Percentiles rank a stretch among this genome's conserved stretches.
Conservation (phyloP, 2,329 filamentous ascomycete genomes). For the Neonectria neomacrospora region DNA sequence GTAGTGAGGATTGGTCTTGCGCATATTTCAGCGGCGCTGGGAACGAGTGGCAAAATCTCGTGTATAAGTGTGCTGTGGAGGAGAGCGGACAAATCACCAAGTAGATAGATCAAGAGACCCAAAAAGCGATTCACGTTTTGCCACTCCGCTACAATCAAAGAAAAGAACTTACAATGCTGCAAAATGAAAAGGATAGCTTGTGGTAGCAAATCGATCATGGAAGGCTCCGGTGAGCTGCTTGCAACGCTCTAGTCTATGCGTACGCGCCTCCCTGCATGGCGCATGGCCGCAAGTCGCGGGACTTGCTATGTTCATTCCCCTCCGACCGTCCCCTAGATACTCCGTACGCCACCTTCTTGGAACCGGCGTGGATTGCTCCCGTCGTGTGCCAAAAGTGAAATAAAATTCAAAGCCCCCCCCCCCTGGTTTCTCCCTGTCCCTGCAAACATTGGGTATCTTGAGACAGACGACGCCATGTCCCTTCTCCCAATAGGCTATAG, state of each 20-base stretch:
- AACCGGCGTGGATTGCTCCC: slow-evolving; percentile 15
- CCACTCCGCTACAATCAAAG: background rate
- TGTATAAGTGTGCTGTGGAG: slow-evolving; percentile 24
- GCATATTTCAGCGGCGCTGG: slow-evolving; percentile 43
- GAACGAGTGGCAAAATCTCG: slow-evolving; percentile 29
- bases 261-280: background rate
- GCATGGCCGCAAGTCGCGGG: background rate
- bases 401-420: slow-evolving; percentile 19
- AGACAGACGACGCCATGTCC: slow-evolving; percentile 30
- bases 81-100: slow-evolving; percentile 26
- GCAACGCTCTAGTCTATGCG: slow-evolving; percentile 17
- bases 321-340: slow-evolving; percentile 23
- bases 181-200: background rate
- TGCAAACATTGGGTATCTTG: slow-evolving; percentile 46
- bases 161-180: background rate
- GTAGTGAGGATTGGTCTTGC: slow-evolving; percentile 33
- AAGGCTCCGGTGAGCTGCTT: background rate
- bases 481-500: slow-evolving; percentile 13
- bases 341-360: slow-evolving; percentile 37
- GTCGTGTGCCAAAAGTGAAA: slow-evolving; percentile 28
- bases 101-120: slow-evolving; percentile 17
- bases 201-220: slow-evolving; percentile 9
- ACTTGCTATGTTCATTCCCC: background rate
- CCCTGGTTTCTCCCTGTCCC: slow-evolving; percentile 35
- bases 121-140: slow-evolving; percentile 6